Base-by-base conservation (phyloP, 768 basidiomycete genomes). In the Crepidotus variabilis region DNA sequence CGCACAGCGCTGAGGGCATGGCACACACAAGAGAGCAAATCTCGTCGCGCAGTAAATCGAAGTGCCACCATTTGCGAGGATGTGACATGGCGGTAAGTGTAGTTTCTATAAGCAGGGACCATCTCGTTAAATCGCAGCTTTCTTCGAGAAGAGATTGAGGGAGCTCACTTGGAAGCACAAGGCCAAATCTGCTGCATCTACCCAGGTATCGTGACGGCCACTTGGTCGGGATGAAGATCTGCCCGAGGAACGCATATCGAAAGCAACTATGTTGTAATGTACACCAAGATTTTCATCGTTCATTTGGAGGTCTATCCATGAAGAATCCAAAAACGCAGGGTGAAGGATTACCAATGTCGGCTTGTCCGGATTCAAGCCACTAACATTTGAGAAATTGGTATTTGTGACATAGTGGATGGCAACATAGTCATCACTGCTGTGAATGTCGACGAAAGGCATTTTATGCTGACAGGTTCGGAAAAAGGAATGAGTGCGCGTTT, bases 111-210 rank as follows among this genome's bases (percentile, higher is more conserved):
- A 32, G 48, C 11, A 9, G 22, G 22, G 22, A 22, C 22, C 48
- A n/a, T 18, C 28, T 39, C 1, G 36, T 11, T 24, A 45, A 11
- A n/a, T 47, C 34, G 46, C 45, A 48, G 35, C 18, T 22, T 39
- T n/a, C 4, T 35, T 21, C 7, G 22, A 3, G 13, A 24, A 20
- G 10, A 50, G 21, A 20, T 49, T 24, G 21, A 56, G 45, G 20
- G 47, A 51, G 73, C 81, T 46, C 58, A 85, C 88, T 69, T 83
- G 80, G 60, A 81, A 80, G 51, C 81, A 84, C 14, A 80, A 75
- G 2, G 87, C 90, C 35, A 92, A 63, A 72, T 92, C 90, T 34
- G 88, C 90, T 1, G 89, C 87, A 43, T 88, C 83, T 6, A 90
- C 88, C 83, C 88, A 92, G 57, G 77, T 80, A 69, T 92, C 90